Conservation (phyloP, 441 rosid genomes). For the Rhodomyrtus psidioides region DNA sequence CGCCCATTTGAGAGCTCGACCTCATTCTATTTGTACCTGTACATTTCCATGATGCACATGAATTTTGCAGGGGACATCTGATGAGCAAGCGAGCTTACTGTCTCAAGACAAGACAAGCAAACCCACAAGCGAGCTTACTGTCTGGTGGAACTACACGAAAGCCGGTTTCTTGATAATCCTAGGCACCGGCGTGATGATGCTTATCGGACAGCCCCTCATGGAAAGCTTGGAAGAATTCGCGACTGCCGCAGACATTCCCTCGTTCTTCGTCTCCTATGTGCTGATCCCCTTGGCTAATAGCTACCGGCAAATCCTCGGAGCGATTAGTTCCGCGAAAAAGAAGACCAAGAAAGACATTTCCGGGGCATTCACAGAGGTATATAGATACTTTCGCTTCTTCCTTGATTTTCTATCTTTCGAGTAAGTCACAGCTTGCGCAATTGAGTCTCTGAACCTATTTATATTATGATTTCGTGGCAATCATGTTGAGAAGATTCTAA, state of each 20-base stretch:
- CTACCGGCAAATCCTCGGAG: slow-evolving; percentile 19
- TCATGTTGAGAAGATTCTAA: background rate
- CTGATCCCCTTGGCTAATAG: slow-evolving; percentile 36
- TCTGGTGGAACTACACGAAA: slow-evolving; percentile 29
- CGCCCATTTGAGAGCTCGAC: no score
- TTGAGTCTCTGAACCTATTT: background rate
- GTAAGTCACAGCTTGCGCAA: background rate
- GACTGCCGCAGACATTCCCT: slow-evolving; percentile 27
- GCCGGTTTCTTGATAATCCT: slow-evolving; percentile 21
- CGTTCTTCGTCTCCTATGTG: slow-evolving; percentile 38
- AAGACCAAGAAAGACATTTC: slow-evolving; percentile 32
- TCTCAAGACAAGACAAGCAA: background rate
- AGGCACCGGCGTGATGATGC: slow-evolving; percentile 28
- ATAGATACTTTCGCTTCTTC: background rate
- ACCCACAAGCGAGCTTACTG: background rate
- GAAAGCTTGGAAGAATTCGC: slow-evolving; percentile 24
- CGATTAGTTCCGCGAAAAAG: slow-evolving; percentile 22
- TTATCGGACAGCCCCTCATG: slow-evolving; percentile 41
- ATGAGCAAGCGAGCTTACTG: slow-evolving; percentile 20
- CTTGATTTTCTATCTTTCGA: background rate
- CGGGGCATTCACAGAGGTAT: slow-evolving; percentile 42
- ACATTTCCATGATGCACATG: background rate
- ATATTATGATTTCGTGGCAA: background rate
- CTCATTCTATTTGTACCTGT: no score
- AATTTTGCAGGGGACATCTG: slow-evolving; percentile 19